Percentiles rank a stretch among this genome's conserved stretches.
Conservation (phyloP, 108 stramenopile genomes). For the Nitzschia sp. region DNA sequence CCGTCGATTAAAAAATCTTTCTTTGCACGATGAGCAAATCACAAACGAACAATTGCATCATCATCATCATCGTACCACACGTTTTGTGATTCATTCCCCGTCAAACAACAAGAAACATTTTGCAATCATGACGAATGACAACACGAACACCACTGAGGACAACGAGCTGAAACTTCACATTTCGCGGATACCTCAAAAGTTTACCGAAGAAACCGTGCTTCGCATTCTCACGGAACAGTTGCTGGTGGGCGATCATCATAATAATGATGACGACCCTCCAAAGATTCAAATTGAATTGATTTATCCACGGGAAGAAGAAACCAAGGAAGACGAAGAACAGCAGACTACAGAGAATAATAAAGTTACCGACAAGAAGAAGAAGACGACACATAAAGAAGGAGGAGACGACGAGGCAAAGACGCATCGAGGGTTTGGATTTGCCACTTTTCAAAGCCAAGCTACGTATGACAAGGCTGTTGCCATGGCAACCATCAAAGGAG, state of each 20-base stretch:
- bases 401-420: conserved; percentile 9
- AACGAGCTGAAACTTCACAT: conserved; percentile 65
- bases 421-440: conserved; percentile 82
- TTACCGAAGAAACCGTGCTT: conserved; percentile 55
- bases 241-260: conserved; percentile 35
- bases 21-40: too few relatives aligned
- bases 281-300: conserved; percentile 51
- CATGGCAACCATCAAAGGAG: conserved; percentile 55
- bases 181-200: conserved; percentile 70
- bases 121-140: too few relatives aligned
- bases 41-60: too few relatives aligned
- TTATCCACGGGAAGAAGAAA: conserved; percentile 16
- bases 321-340: conserved; percentile 9
- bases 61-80: too few relatives aligned
- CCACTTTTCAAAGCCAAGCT: conserved; percentile 42
- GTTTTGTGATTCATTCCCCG: too few relatives aligned
- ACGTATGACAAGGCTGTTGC: conserved; percentile 40
- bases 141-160: too few relatives aligned
- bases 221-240: conserved; percentile 45
- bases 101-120: too few relatives aligned
- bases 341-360: conserved; percentile 12
- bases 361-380: not conserved
- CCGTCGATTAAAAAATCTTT: too few relatives aligned
- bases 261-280: not conserved
- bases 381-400: conserved; percentile 10